Percentiles rank a stretch among this genome's conserved stretches.
These are phyloP conservation scores for Beauveria pseudobassiana DNA, from an alignment of 2,329 filamentous ascomycete genomes.

Conservation along the genomic window DNA sequence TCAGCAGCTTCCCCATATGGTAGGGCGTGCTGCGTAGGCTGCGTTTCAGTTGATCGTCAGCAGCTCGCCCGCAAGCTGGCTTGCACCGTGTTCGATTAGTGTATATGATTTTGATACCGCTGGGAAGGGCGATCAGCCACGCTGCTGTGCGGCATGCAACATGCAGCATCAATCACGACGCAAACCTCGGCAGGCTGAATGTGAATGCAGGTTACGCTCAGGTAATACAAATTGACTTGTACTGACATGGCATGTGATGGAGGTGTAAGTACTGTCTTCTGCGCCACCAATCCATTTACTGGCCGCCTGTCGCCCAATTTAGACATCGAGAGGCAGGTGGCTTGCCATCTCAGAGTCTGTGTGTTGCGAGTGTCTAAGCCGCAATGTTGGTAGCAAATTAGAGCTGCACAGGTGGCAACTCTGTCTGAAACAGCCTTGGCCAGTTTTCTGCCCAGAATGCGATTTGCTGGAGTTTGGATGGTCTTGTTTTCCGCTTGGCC, in stretches of 20 bases:
- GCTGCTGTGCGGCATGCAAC: not conserved
- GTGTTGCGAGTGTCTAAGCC: not conserved
- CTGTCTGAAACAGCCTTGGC: not conserved
- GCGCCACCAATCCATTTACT: not conserved
- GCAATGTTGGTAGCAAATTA: not conserved
- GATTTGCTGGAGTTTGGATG: not conserved
- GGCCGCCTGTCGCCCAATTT: not conserved
- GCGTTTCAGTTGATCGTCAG: not conserved
- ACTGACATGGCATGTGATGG: not conserved
- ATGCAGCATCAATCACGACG: not conserved
- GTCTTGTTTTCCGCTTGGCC: not conserved
- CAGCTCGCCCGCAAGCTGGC: not conserved
- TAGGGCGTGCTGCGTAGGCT: not conserved
- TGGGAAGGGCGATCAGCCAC: not conserved
- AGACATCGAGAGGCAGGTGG: not conserved
- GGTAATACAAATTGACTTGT: not conserved
- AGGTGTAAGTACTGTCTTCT: not conserved
- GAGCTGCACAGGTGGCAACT: not conserved
- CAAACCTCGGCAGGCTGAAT: constrained; percentile 1
- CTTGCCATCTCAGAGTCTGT: not conserved
- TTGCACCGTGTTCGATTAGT: not conserved
- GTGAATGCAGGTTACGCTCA: not conserved
- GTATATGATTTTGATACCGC: not conserved
- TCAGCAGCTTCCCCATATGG: constrained; percentile 1
- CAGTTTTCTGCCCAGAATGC: not conserved